These are phyloP conservation scores for Jatropha curcas DNA, from an alignment of 345 rosid genomes.

Conservation along the genomic window DNA sequence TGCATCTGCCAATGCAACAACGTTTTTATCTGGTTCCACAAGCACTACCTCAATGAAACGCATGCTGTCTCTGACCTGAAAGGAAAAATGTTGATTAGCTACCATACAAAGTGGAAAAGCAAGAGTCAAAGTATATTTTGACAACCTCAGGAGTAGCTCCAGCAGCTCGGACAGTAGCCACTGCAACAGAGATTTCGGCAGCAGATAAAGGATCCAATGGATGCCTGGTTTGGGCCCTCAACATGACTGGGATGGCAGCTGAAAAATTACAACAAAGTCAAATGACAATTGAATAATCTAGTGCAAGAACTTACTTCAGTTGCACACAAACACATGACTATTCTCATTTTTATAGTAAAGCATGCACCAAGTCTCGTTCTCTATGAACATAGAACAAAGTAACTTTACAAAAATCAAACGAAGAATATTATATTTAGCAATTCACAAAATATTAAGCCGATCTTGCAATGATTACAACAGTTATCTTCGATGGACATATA, in stretches of 20 bases:
- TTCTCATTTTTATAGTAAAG: not conserved
- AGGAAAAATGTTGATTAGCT: slow-evolving; percentile 19
- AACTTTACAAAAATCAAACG: not conserved
- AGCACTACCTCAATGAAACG: slow-evolving; percentile 89
- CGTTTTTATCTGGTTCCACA: slow-evolving; percentile 74
- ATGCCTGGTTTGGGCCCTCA: slow-evolving; percentile 79
- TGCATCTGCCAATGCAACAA: slow-evolving; percentile 89
- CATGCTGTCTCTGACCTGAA: slow-evolving; percentile 89
- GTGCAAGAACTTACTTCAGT: not conserved
- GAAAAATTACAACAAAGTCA: slow-evolving; percentile 19
- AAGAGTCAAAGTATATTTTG: not conserved
- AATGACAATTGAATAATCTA: not conserved
- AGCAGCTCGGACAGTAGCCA: slow-evolving; percentile 89
- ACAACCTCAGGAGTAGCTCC: slow-evolving; percentile 91
- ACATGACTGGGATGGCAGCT: slow-evolving; percentile 59
- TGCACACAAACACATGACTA: not conserved
- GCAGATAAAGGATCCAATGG: slow-evolving; percentile 89
- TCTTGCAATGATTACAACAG: not conserved
- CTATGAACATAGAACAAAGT: not conserved
- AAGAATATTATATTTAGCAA: not conserved
- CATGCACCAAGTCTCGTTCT: not conserved
- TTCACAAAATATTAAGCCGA: not conserved
- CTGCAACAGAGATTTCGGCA: slow-evolving; percentile 87
- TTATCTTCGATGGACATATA: not conserved
- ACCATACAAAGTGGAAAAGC: slow-evolving; percentile 4